Conservation (phyloP, 352 stramenopile species). For the Phytophthora vignae region DNA sequence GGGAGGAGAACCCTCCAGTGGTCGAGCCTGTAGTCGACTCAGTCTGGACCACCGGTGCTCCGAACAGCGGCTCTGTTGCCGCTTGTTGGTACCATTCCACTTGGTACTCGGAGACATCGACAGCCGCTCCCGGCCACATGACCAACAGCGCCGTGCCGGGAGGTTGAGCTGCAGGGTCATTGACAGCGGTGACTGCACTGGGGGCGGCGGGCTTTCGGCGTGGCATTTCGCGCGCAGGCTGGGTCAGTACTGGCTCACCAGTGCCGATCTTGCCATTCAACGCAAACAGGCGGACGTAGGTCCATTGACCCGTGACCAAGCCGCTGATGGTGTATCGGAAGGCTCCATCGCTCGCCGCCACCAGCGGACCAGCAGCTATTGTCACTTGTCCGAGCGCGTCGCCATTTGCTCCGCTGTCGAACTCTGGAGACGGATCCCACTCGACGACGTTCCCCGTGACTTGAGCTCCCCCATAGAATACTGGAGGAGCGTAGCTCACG, state of each 20-base stretch:
- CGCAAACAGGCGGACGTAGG: conserved; percentile 78
- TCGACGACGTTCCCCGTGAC: conserved; percentile 93
- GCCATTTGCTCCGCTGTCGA: conserved; percentile 74
- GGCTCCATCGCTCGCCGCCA: conserved; percentile 33
- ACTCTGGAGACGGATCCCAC: conserved; percentile 83
- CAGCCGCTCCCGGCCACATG: conserved; percentile 51
- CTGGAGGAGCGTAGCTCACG: conserved; percentile 81
- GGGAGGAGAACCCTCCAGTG: conserved; percentile 62
- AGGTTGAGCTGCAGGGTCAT: conserved; percentile 41
- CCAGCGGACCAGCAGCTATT: conserved; percentile 21
- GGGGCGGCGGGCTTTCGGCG: conserved; percentile 58
- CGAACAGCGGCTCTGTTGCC: conserved; percentile 64
- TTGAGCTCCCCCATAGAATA: conserved; percentile 86
- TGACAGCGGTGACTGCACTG: conserved; percentile 43
- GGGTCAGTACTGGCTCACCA: conserved; percentile 49
- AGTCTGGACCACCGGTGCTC: conserved; percentile 54
- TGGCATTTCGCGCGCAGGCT: conserved; percentile 69
- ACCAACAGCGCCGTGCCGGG: conserved; percentile 62
- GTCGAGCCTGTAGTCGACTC: conserved; percentile 62
- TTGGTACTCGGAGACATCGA: conserved; percentile 47
- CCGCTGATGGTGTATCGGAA: conserved; percentile 58
- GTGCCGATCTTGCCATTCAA: conserved; percentile 66
- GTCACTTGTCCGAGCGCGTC: conserved; percentile 59
- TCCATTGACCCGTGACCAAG: conserved; percentile 55
- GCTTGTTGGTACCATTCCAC: conserved; percentile 83